These are phyloP conservation scores for Perkinsus marinus DNA, from an alignment of 169 alveolate species.

Conservation along the genomic window DNA sequence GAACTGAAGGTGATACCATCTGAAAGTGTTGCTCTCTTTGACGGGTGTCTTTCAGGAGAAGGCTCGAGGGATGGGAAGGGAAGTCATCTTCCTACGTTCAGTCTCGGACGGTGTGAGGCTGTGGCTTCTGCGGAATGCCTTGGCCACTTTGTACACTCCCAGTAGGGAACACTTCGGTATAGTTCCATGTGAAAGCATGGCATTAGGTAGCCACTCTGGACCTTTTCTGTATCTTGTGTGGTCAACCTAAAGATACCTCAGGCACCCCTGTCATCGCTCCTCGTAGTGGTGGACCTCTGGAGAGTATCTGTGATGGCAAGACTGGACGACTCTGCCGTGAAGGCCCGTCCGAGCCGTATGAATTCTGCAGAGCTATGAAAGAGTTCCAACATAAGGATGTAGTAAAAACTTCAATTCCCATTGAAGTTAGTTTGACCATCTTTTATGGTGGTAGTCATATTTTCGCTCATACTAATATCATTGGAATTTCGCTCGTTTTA, in stretches of 20 bases:
- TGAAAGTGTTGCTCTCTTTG: conserved; percentile 14
- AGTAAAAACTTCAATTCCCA: background rate
- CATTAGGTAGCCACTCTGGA: conserved; percentile 26
- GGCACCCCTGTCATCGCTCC: conserved; percentile 67
- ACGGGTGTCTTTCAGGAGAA: conserved; percentile 3
- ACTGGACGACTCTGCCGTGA: conserved; percentile 30
- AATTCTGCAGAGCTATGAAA: background rate
- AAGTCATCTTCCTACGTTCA: conserved; percentile 56
- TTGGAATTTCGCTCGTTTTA: too few relatives aligned
- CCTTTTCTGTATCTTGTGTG: background rate
- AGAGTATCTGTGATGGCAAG: conserved; percentile 53
- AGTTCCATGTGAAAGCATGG: conserved; percentile 83
- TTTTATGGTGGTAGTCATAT: too few relatives aligned
- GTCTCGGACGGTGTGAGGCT: conserved; percentile 54
- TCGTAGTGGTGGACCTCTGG: conserved; percentile 78
- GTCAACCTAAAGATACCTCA: background rate
- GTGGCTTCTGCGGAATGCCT: conserved; percentile 48
- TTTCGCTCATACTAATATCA: too few relatives aligned
- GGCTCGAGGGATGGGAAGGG: conserved; percentile 13
- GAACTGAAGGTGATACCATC: conserved; percentile 35
- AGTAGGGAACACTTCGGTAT: conserved; percentile 87
- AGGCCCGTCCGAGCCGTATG: background rate
- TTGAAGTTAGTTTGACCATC: too few relatives aligned
- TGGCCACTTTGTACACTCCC: conserved; percentile 79
- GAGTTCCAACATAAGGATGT: background rate